Base-by-base conservation (phyloP, 306 rosid species). In the Lupinus albus region DNA sequence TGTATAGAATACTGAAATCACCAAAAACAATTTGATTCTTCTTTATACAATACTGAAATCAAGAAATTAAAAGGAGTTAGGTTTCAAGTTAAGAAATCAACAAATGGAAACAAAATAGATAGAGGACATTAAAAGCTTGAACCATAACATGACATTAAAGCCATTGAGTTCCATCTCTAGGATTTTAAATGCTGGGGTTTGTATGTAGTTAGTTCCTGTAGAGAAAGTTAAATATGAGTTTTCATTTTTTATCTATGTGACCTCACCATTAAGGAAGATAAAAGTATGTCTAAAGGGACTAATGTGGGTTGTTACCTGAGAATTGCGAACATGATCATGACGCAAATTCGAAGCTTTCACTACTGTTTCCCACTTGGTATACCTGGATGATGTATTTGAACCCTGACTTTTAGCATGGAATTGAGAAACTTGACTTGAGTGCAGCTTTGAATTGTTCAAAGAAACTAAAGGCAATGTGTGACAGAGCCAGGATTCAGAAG, bases 401-500 rank as follows among this genome's bases (percentile, higher is more conserved):
- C 78, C 80, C 38, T 61, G 71, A 57, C 65, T 82, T 76, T 88
- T 88, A 21, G 70, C 45, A 45, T 48, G 59, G 6, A 60, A 58
- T n/a, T 50, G 70, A 63, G 35, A 55, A 57, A 74, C 76, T 54
- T 52, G 76, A 68, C 73, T 74, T 3, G 47, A 61, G 67, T 57
- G 71, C 7, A 67, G 67, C 8, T 70, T 69, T 14, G 83, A 55
- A 35, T 75, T 88, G 72, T 80, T 71, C 1, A 79, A 42, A 62
- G 94, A 77, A 72, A 84, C 63, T 61, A 89, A 85, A 67, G 98
- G 88, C 57, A 90, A 79, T 4, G 95, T 80, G 17, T 81, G 89
- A 82, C 90, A 83, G 45, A 94, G 97, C 99, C 97, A 94, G 11
- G 99, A 94, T 70, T 94, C 92, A 0, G 97, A 82, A 56, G 99